Base-by-base conservation (phyloP, 2,329 filamentous ascomycete genomes). In the Mariannaea sp. region DNA sequence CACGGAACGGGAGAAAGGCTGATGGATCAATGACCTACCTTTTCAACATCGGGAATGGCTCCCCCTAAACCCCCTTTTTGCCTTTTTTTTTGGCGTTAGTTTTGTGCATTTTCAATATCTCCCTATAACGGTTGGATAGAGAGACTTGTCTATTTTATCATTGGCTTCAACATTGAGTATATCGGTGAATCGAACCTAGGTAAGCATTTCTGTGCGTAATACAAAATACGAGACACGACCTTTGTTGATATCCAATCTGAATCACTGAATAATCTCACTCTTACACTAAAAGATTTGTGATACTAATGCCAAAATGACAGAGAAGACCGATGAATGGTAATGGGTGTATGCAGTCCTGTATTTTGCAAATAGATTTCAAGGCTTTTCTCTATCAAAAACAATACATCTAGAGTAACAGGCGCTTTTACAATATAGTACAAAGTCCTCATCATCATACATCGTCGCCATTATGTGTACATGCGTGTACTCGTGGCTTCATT, bases 361-460 rank as follows among this genome's bases (percentile, higher is more conserved):
- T 20, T 2, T 27, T 10, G n/a, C 3, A 27, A 13, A 32, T 43
- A 16, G 26, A 39, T 42, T 14, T 16, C 6, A n/a, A 13, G 12
- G n/a, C n/a, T 30, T 41, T 17, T 19, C 55, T 57, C 49, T 58
- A 44, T 41, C 43, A 32, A 46, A 14, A 26, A 9, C 24, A 19
- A 12, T 40, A 19, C 22, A 53, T 61, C 33, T 53, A 47, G 52
- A 50, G 45, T 49, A n/a, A 55, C 60, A 53, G 51, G 27, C 51
- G 48, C 16, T 55, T 38, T 47, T 59, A 59, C 50, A 62, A 42
- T 65, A 63, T 44, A 65, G 58, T 65, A 65, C 62, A 66, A n/a
- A 47, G 41, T 57, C 26, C 44, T 53, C 22, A 50, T 52, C 36
- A 53, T 64, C 52, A 61, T 63, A 61, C 58, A 61, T 59, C 50